A percentile compares a stretch with the other conserved stretches of the same genome.
Evolutionary conservation across 371 early-diverging fungal genomes (phyloP).

Genomic region (Smittium mucronatum): DNA sequence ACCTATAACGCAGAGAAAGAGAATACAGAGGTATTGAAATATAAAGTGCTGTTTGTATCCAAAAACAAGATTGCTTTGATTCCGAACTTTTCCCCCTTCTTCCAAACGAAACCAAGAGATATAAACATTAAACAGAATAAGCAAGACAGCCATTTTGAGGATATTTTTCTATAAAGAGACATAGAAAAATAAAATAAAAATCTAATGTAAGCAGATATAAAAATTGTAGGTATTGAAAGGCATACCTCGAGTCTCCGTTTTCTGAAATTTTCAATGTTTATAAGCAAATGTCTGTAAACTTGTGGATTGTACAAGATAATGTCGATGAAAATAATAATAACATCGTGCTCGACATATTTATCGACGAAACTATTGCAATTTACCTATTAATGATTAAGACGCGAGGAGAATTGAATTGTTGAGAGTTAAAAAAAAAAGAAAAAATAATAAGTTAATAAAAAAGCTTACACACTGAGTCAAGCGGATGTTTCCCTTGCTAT

Average conservation of each 20-base stretch:
- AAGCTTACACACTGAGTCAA: constrained; percentile 67
- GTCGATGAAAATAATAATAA: constrained; percentile 82
- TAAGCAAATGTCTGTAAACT: constrained; percentile 80
- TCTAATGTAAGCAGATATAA: neutral
- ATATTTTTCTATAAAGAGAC: constrained; percentile 36
- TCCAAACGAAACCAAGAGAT: constrained; percentile 87
- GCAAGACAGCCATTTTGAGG: constrained; percentile 59
- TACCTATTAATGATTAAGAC: constrained; percentile 31
- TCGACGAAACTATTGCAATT: constrained; percentile 76
- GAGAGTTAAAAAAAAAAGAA: neutral
- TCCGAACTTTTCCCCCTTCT: constrained; percentile 41
- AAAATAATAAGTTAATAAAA: neutral
- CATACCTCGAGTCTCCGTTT: constrained; percentile 1
- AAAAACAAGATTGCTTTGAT: constrained; percentile 45
- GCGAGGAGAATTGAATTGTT: neutral
- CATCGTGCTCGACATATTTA: constrained; percentile 87
- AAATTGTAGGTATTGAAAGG: constrained; percentile 11
- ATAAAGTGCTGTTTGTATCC: constrained; percentile 29
- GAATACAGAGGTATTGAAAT: constrained; percentile 62
- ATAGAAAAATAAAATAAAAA: neutral
- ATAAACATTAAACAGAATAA: constrained; percentile 84
- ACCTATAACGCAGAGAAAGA: constrained; percentile 59
- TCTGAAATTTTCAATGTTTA: constrained; percentile 45
- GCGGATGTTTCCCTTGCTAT: constrained; percentile 77
- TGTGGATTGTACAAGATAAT: constrained; percentile 83